These are phyloP conservation scores for Tilletia indica DNA, from an alignment of 1,284 basidiomycete genomes.

Conservation along the genomic window DNA sequence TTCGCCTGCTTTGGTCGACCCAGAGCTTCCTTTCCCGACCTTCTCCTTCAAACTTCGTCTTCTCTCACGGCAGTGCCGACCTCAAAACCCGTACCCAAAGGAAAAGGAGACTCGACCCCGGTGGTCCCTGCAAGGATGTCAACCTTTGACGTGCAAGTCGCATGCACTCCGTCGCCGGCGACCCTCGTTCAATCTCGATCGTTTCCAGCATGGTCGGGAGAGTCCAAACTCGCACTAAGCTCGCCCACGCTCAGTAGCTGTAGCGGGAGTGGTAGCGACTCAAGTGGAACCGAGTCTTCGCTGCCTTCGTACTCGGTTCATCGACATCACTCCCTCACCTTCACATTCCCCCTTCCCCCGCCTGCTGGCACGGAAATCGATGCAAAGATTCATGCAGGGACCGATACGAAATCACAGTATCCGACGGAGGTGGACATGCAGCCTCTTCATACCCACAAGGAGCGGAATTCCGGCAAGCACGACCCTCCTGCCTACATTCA, in stretches of 20 bases:
- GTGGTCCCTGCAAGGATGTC: background rate
- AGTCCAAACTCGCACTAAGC: background rate
- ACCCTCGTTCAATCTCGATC: background rate
- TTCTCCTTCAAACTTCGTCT: background rate
- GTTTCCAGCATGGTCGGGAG: background rate
- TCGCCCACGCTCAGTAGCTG: background rate
- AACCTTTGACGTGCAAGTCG: background rate
- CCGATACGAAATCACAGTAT: too few species aligned
- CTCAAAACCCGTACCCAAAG: background rate
- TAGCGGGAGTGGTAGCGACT: background rate
- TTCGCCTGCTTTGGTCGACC: background rate
- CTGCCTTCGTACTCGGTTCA: background rate
- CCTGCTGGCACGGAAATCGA: too few species aligned
- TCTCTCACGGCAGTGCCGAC: background rate
- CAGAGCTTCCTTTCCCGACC: background rate
- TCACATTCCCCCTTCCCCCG: slow-evolving; percentile 1
- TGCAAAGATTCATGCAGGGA: too few species aligned
- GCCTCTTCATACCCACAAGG: too few species aligned
- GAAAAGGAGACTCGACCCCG: too few species aligned
- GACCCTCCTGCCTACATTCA: too few species aligned
- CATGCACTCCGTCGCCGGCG: slow-evolving; percentile 3
- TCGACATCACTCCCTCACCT: background rate
- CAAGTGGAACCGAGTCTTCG: background rate
- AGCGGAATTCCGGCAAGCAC: too few species aligned
- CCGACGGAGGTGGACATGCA: too few species aligned